Evolutionary conservation across 176 grass and related monocot species (phyloP), one percentile per base, ranked within the genome.

Genomic region (Eleusine indica): DNA sequence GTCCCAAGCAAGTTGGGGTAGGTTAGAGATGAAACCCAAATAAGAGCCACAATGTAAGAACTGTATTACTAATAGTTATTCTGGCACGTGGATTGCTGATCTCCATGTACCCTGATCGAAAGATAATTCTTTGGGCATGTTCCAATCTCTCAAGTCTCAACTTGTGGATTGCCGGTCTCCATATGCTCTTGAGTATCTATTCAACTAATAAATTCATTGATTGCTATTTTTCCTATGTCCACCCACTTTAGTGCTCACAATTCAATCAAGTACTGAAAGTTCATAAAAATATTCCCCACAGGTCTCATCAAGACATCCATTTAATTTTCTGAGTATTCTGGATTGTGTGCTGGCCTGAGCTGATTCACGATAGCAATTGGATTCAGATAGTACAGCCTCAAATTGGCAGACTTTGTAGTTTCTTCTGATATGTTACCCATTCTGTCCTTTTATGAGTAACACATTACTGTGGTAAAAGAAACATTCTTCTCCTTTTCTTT

Each of bases 401-500:
- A 75, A 70, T 75, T 84, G 46, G 28, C 58, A 40, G 35, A 67
- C 69, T 68, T 84, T 77, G 2, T 11, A 68, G 70, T 76, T 80
- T 68, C 19, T 41, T 75, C 18, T 77, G 58, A 85, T 79, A 47
- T 68, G 3, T 70, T 48, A 64, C 58, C 19, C 53, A 60, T 25
- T 57, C 7, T 76, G 19, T 16, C 37, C 57, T 43, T 76, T 53
- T n/a, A 22, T 5, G 64, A 68, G 44, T 38, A 9, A 71, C 58
- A 57, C 32, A 64, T 52, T 60, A 66, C 64, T 49, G 80, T 18
- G 48, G 80, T 73, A 2, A 70, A 32, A 49, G 51, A 91, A 66
- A 46, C 22, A n/a, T 15, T 88, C 40, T 80, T 83, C 80, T 80
- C 25, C 69, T 71, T 70, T 63, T 87, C 28, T 51, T 84, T 56